phyloP scores from a whole-genome alignment of 805 yeast genomes.

The Metschnikowia lunata region DNA sequence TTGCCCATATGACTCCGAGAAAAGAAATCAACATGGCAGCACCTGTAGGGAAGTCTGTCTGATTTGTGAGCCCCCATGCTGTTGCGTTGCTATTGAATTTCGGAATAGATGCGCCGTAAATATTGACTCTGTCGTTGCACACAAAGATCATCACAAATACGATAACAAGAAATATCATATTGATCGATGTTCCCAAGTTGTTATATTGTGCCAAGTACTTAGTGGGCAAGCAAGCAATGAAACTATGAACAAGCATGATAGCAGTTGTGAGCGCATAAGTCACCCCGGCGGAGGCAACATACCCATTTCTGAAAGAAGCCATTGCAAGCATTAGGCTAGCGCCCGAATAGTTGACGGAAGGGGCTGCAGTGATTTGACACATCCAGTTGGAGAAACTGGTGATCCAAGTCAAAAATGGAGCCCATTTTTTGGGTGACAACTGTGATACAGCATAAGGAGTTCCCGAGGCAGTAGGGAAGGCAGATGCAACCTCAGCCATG shows the following conservation, averaged over 20 bases:
- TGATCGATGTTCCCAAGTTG: constrained; percentile 45
- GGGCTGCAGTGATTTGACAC: constrained; percentile 59
- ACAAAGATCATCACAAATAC: constrained; percentile 53
- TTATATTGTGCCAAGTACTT: constrained; percentile 50
- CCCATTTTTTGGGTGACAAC: constrained; percentile 51
- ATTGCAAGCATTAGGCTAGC: constrained; percentile 55
- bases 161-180: constrained; percentile 46
- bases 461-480: constrained; percentile 67
- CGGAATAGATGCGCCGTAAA: constrained; percentile 30
- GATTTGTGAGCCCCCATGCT: constrained; percentile 56
- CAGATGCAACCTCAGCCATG: constrained; percentile 61
- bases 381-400: constrained; percentile 65
- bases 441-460: constrained; percentile 65
- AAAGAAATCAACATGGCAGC: constrained; percentile 53
- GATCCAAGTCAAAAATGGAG: constrained; percentile 55
- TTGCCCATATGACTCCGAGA: constrained; percentile 63
- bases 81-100: constrained; percentile 45
- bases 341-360: constrained; percentile 54
- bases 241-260: constrained; percentile 44
- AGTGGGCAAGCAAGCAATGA: constrained; percentile 52
- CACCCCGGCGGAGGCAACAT: constrained; percentile 45
- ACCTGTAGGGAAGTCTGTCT: constrained; percentile 63
- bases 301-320: constrained; percentile 35
- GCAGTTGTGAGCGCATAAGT: constrained; percentile 48
- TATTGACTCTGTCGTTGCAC: constrained; percentile 41